Conservation (phyloP, 192 early-diverging fungal species). For the Backusella tarrabulga region DNA sequence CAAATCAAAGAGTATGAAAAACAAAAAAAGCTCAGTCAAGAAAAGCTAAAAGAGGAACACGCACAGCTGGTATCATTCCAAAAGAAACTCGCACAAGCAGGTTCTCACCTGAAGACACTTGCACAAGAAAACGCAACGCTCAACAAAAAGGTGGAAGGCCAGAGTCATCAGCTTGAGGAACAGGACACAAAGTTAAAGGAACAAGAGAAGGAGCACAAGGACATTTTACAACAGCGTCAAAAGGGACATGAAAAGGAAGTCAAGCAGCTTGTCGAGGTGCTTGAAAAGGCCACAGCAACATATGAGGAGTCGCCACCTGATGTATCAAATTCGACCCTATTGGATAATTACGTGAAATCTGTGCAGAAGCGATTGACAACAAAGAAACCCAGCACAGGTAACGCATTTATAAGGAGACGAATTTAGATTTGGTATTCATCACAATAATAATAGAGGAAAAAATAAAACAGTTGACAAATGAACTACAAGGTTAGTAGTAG, state of each 20-base stretch:
- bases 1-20: conserved; percentile 9
- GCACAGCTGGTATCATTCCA: conserved; percentile 6
- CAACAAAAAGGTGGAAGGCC: background rate
- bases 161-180: background rate
- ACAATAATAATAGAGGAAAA: background rate
- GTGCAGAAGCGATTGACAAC: background rate
- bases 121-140: conserved; percentile 23
- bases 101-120: conserved; percentile 32
- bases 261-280: background rate
- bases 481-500: background rate
- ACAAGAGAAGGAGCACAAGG: background rate
- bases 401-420: background rate
- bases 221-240: background rate
- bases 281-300: background rate
- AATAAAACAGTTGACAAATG: background rate
- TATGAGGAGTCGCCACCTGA: background rate
- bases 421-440: background rate
- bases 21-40: background rate
- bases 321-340: background rate
- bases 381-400: background rate
- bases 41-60: conserved; percentile 14
- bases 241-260: background rate
- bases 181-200: background rate
- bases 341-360: conserved; percentile 12
- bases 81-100: conserved; percentile 34